Base-by-base conservation (phyloP, 768 basidiomycete species). In the Pleurotus platypus region DNA sequence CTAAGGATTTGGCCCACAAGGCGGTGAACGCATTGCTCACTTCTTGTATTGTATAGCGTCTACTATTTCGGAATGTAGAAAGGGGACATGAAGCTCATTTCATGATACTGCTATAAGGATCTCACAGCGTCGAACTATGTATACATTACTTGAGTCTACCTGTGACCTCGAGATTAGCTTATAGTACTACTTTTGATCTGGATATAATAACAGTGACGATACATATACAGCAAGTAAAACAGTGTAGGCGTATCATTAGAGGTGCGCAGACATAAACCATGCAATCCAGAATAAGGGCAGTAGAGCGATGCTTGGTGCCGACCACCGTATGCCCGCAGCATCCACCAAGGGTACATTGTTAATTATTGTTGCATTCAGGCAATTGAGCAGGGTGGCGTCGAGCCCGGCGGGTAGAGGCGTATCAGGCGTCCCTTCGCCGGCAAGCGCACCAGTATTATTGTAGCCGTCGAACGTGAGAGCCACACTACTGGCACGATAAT, bases 401-500 rank as follows among this genome's bases (percentile, higher is more conserved):
- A 85, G 72, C 45, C 70, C 72, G 2, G 68, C 66, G 1, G 86
- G 86, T 1, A 90, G 71, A 0, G 84, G 76, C 0, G 78, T 72
- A 56, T 81, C 73, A 0, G 79, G 67, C 26, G 72, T 78, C 6
- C 73, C 67, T 18, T 81, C 71, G 1, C 66, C 61, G 38, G 66
- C 68, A 22, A 82, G 67, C 2, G 72, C 78, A 5, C 76, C 81
- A 0, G 84, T 83, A 59, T 89, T 79, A 62, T 89, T 87, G 64
- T 89, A 88, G 0, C 82, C 82, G 55, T 89, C 82, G 2, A 88
- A 70, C 1, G 84, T 78, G 22, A 89, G 72, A 2, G 78, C 80
- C 38, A 86, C 75, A 46, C 79, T 85, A 63, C 84, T 85, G 1
- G 84, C 81, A 27, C 87, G 83, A 63, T 84, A 89, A 66, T 89